Evolutionary conservation across 2,329 filamentous ascomycete genomes (phyloP).

Genomic region (Albifimbria verrucaria): DNA sequence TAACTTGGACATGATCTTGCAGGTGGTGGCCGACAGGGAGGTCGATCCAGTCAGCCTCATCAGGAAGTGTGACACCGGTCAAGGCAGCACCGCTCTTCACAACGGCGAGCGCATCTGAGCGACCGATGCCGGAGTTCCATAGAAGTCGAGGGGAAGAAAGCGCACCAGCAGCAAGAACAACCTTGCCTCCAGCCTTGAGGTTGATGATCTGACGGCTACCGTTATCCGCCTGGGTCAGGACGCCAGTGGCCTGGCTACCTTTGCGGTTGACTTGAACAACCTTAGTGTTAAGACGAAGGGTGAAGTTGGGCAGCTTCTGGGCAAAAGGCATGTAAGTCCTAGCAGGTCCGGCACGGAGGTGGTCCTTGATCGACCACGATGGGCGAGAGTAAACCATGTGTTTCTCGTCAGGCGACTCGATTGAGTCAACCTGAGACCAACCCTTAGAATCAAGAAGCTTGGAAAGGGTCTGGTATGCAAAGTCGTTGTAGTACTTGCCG

Average conservation of each 20-base stretch:
- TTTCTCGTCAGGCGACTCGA: slow-evolving; percentile 59
- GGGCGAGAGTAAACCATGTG: slow-evolving; percentile 63
- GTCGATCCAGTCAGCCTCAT: slow-evolving; percentile 48
- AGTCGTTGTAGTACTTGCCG: slow-evolving; percentile 62
- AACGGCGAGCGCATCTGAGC: slow-evolving; percentile 51
- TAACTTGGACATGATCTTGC: slow-evolving; percentile 48
- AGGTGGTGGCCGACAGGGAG: slow-evolving; percentile 57
- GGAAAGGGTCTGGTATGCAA: slow-evolving; percentile 60
- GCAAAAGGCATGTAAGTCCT: slow-evolving; percentile 67
- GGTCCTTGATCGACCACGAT: slow-evolving; percentile 64
- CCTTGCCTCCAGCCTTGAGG: slow-evolving; percentile 27
- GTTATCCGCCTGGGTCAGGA: slow-evolving; percentile 56
- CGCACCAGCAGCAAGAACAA: slow-evolving; percentile 64
- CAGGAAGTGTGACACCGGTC: slow-evolving; percentile 49
- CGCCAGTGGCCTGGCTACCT: slow-evolving; percentile 59
- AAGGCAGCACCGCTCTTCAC: slow-evolving; percentile 38
- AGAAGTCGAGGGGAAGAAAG: slow-evolving; percentile 23
- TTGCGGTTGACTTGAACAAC: slow-evolving; percentile 62
- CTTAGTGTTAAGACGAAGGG: slow-evolving; percentile 61
- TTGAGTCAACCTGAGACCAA: slow-evolving; percentile 65
- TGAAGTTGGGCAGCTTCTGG: slow-evolving; percentile 58
- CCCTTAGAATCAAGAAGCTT: slow-evolving; percentile 55
- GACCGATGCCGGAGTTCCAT: slow-evolving; percentile 54
- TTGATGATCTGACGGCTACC: slow-evolving; percentile 30
- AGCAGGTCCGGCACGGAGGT: slow-evolving; percentile 66